Evolutionary conservation across 2,329 filamentous ascomycete species (phyloP).

Genomic region (Pseudomassariella vexata): DNA sequence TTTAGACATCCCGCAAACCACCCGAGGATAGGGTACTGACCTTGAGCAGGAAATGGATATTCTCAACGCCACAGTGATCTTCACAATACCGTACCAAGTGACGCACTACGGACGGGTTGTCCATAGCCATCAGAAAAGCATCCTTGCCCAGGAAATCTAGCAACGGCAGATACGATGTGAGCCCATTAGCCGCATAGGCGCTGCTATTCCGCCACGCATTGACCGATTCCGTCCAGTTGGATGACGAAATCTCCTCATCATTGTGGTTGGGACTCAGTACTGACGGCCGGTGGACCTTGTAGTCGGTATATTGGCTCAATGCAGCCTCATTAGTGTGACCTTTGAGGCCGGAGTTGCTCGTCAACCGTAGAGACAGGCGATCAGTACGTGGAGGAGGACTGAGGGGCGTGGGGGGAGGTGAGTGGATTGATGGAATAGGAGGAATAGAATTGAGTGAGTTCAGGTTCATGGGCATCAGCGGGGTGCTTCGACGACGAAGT

Average conservation of each 20-base stretch:
- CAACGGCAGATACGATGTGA: constrained; percentile 18
- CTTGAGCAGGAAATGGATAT: constrained; percentile 46
- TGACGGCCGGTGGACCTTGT: constrained; percentile 27
- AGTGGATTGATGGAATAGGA: constrained; percentile 9
- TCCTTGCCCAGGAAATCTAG: constrained; percentile 44
- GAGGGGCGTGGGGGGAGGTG: constrained; percentile 17
- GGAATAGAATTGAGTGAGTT: constrained; percentile 5
- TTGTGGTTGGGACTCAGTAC: constrained; percentile 13
- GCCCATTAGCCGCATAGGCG: constrained; percentile 4
- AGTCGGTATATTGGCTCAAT: constrained; percentile 40
- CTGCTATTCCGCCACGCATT: constrained; percentile 4
- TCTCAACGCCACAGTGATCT: constrained; percentile 37
- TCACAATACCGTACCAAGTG: constrained; percentile 45
- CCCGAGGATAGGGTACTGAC: constrained; percentile 30
- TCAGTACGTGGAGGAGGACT: constrained; percentile 12
- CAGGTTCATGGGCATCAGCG: constrained; percentile 7
- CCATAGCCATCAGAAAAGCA: constrained; percentile 43
- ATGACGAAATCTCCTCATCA: constrained; percentile 10
- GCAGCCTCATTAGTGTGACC: constrained; percentile 37
- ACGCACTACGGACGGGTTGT: constrained; percentile 39
- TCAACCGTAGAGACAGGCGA: constrained; percentile 23
- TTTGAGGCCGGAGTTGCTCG: constrained; percentile 41
- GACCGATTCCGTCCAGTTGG: constrained; percentile 4
- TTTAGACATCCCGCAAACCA: too few species aligned
- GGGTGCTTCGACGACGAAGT: constrained; percentile 6